Percentiles rank a stretch among this genome's conserved stretches.
Evolutionary conservation across 2,329 filamentous ascomycete genomes (phyloP).

Genomic region (Stenocarpella maydis): DNA sequence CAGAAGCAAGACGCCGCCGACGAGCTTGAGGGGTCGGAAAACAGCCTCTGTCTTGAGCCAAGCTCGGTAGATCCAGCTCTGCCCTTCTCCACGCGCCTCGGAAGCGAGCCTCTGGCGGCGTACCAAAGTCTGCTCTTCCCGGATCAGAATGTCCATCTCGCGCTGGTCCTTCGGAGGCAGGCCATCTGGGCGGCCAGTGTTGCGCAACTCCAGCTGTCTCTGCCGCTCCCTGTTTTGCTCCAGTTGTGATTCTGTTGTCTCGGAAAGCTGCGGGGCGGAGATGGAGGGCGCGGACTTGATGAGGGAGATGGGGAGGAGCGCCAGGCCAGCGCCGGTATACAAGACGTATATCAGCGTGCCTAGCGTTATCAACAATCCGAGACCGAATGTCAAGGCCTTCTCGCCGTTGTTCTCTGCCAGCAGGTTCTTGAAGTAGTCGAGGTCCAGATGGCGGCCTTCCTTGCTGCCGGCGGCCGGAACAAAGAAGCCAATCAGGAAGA

Average conservation of each 20-base stretch:
- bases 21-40: constrained; percentile 86
- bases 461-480: constrained; percentile 79
- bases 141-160: constrained; percentile 84
- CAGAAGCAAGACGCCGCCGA: constrained; percentile 83
- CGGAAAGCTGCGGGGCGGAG: constrained; percentile 80
- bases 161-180: constrained; percentile 86
- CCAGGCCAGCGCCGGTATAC: constrained; percentile 89
- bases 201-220: constrained; percentile 87
- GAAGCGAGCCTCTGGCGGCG: constrained; percentile 87
- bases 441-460: constrained; percentile 73
- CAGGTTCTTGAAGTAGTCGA: constrained; percentile 91
- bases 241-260: constrained; percentile 80
- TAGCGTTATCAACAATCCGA: constrained; percentile 87
- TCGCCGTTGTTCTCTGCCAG: constrained; percentile 88
- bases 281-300: constrained; percentile 92
- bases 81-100: constrained; percentile 81
- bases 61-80: constrained; percentile 72
- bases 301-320: constrained; percentile 85
- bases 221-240: constrained; percentile 91
- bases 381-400: constrained; percentile 86
- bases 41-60: constrained; percentile 86
- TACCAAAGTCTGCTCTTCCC: constrained; percentile 91
- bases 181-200: constrained; percentile 75
- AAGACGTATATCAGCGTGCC: constrained; percentile 87
- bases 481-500: constrained; percentile 95